Evolutionary conservation across 441 rosid species (phyloP), one percentile per base, ranked within the genome.

Genomic region (Corymbia calophylla): DNA sequence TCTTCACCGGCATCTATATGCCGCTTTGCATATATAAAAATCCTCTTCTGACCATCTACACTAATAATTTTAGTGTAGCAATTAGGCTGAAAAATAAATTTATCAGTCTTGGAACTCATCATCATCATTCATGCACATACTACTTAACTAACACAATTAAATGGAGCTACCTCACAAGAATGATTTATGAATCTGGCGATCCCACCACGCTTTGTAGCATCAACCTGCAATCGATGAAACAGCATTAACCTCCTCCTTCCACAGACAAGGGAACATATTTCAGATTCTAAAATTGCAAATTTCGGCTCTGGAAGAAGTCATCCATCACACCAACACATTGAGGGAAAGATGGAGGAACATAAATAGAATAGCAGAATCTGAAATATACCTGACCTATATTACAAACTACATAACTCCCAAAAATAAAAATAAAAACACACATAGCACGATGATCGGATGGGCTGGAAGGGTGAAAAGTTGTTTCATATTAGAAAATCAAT

Each of bases 141-240:
- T 55, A 93, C 80, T 58, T 58, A 2, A 90, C 54, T 73, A 55
- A 66, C 87, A 60, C 39, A 51, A 88, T 85, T 84, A 88, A 77
- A 64, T 88, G 88, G 27, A 92, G 80, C 60, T 96, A 97, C 99
- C 96, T 98, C 97, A 88, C 99, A 98, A 85, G 99, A 98, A 95
- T 97, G 99, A 90, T 98, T 98, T 92, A 98, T 97, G 93, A 98
- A 98, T 94, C 99, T 96, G 53, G 99, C 99, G 94, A 97, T 93
- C 89, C 99, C 99, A 85, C 99, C 99, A 92, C 98, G 96, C 94
- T 97, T 98, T 88, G 99, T 98, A 87, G 99, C 99, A 94, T 98
- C 99, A 91, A 98, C 95, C 99, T 98, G 91, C 86, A 91, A 85
- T 44, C 55, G 29, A 86, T 18, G 15, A 31, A 68, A 53, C 60